Base-by-base conservation (phyloP, 108 stramenopile species). In the Cyclostephanos tholiformis region DNA sequence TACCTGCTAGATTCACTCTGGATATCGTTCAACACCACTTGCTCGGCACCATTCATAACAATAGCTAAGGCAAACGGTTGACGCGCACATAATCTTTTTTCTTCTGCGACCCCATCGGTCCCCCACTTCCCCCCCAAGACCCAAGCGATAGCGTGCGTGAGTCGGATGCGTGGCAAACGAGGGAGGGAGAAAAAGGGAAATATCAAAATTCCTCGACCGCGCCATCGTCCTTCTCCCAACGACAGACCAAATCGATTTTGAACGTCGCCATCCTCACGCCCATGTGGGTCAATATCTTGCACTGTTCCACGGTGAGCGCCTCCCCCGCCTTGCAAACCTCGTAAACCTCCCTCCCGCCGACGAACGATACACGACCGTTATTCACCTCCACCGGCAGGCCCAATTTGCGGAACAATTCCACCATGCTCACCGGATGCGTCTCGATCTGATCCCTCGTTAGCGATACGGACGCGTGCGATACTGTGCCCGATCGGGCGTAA, bases 391-490 rank as follows among this genome's bases (percentile, higher is more conserved):
- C 95, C 16, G 95, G 94, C 65, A 98, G 65, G 13, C 98, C 96
- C 59, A 95, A 84, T 67, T 97, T 98, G 25, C 97, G 89, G 63
- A 98, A 96, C 60, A 96, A 92, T 74, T 97, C 95, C 56, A 96
- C 87, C 95, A 98, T 91, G 41, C 93, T 92, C 0, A 96, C 93
- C 1, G 98, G 98, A 72, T 92, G 92, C 12, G 79, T 84, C 35
- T 80, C 82, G 39, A 97, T 71, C 71, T 88, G 85, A 29, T 88
- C 86, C 22, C 85, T 79, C 16, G 92, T 87, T 26, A 98, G 64
- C 17, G 80, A 53, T 19, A 98, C 91, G 14, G 91, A 86, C 35
- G 77, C 57, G 17, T 90, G 75, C 17, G 95, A 80, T 10, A 87
- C 77, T 41, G 84, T 84, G 17, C 97, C 97, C 10, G 95, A 91